Evolutionary conservation across 1,284 basidiomycete genomes (phyloP).

Genomic region (Gomphus bonarii): DNA sequence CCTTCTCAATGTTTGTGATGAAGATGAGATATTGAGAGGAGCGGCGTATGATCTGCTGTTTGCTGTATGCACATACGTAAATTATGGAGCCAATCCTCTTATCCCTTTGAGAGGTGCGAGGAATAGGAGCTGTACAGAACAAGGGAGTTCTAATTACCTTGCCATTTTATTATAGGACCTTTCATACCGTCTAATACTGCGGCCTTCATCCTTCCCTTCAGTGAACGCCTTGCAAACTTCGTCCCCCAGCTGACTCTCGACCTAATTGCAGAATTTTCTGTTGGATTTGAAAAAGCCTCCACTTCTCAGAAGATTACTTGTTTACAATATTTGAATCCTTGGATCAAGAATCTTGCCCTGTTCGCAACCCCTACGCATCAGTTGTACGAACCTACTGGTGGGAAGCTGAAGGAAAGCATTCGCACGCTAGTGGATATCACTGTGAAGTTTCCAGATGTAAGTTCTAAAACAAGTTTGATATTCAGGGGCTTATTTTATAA

Average conservation of each 20-base stretch:
- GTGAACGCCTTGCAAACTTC: conserved; percentile 61
- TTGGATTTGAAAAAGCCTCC: conserved; percentile 27
- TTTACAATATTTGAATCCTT: conserved; percentile 74
- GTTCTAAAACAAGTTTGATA: conserved; percentile 9
- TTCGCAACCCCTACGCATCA: conserved; percentile 62
- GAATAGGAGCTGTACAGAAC: not conserved
- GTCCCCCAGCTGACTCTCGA: conserved; percentile 77
- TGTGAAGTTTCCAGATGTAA: conserved; percentile 26
- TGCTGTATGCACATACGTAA: conserved; percentile 69
- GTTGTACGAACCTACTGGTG: conserved; percentile 59
- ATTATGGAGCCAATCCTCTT: conserved; percentile 61
- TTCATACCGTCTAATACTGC: conserved; percentile 66
- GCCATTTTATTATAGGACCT: conserved; percentile 35
- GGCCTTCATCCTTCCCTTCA: conserved; percentile 55
- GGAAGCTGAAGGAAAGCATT: conserved; percentile 67
- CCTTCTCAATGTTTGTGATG: conserved; percentile 63
- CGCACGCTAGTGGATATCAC: conserved; percentile 69
- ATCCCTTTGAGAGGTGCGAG: conserved; percentile 56
- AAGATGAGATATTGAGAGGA: conserved; percentile 64
- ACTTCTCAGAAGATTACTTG: conserved; percentile 55
- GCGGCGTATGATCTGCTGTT: conserved; percentile 72
- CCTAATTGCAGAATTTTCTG: conserved; percentile 74
- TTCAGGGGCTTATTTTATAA: not conserved
- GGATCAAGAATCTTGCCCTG: conserved; percentile 69
- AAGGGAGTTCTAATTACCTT: conserved; percentile 10